These are phyloP conservation scores for Arabidopsis thaliana DNA, from an alignment of 345 rosid species.

Conservation along the genomic window DNA sequence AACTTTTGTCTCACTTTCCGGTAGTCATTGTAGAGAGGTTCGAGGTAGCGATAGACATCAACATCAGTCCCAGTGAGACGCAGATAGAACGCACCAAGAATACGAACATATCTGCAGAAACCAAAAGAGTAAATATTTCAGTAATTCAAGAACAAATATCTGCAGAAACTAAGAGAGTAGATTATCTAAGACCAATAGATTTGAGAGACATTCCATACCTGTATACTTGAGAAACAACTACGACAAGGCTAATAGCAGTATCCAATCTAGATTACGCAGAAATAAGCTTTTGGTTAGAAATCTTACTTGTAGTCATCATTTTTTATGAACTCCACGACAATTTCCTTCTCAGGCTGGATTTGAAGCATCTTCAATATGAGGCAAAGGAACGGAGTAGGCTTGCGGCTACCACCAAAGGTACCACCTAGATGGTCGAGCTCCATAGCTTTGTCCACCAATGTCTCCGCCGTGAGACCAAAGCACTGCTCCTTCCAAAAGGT, in stretches of 20 bases:
- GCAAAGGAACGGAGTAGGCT: constrained; percentile 88
- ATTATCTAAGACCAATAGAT: no score
- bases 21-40: constrained; percentile 86
- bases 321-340: constrained; percentile 88
- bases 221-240: neutral
- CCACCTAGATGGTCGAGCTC: constrained; percentile 92
- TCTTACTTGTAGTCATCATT: constrained; percentile 90
- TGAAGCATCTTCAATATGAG: constrained; percentile 88
- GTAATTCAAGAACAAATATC: no score
- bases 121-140: neutral
- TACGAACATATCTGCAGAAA: constrained; percentile 70
- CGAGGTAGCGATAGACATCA: constrained; percentile 84
- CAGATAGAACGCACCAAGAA: constrained; percentile 88
- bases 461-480: constrained; percentile 88
- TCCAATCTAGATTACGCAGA: neutral
- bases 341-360: constrained; percentile 92
- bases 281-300: neutral
- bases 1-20: constrained; percentile 69
- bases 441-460: constrained; percentile 92
- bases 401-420: constrained; percentile 80
- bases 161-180: no score
- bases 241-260: neutral
- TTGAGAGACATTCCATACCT: neutral
- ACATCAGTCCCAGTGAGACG: constrained; percentile 81
- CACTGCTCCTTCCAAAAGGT: constrained; percentile 95